Base-by-base conservation (phyloP, 192 early-diverging fungal species). In the Dimargaris xerosporica region DNA sequence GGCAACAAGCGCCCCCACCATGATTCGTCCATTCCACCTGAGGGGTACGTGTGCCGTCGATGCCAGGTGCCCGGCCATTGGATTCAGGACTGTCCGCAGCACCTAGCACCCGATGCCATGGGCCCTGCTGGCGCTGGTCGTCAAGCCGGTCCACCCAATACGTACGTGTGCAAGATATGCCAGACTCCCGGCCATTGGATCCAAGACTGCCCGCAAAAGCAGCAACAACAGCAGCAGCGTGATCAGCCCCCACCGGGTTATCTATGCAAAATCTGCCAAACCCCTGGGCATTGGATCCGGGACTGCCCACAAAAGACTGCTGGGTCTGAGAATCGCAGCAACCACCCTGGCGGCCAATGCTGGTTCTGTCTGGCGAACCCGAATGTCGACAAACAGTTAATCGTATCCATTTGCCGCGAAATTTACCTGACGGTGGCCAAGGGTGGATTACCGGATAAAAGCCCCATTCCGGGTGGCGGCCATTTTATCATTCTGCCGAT, bases 291-390 rank as follows among this genome's bases (percentile, higher is more conserved):
- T 62, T 75, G 72, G 69, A 72, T 73, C 15, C 31, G 66, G 10
- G 69, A 78, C 62, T 78, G 80, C 54, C 76, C 80, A 12, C 51
- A 70, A 23, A 65, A 16, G 5, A 62, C 60, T 43, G 63, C 62
- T 30, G 44, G 41, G 34, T 30, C 71, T 28, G 53, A 51, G 0
- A 52, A 50, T 17, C 46, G 55, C 45, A 29, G 55, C 16, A 31
- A 31, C 45, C 64, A 54, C 21, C 31, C 26, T 44, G 6, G 44
- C 44, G 17, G 65, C 31, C 75, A 83, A 5, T 98, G 95, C 73
- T 98, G 95, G 95, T 98, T 98, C 71, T 98, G 95, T 68, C 74
- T 98, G 51, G 80, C 90, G 0, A 94, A 91, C 64, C 93, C 94
- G 1, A 83, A 86, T 44, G 73, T 94, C 26, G 89, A 86, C 66